Base-by-base conservation (phyloP, 345 rosid species). In the Durio zibethinus region DNA sequence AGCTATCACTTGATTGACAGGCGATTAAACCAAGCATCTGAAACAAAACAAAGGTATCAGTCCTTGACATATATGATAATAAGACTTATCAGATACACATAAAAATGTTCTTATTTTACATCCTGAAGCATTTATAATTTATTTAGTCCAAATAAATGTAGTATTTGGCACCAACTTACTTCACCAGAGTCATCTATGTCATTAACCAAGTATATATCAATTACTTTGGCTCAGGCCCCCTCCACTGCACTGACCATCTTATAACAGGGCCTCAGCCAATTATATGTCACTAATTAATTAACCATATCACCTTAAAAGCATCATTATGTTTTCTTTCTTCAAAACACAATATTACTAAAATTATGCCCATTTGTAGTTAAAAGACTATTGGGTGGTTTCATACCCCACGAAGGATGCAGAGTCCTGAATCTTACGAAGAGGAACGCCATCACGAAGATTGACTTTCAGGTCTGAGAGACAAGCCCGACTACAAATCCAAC, bases 401-500 rank as follows among this genome's bases (percentile, higher is more conserved):
- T 71, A 50, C 74, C 74, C 74, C 43, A 2, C 15, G 16, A 36
- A 54, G 65, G 27, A 71, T 70, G 74, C 42, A 65, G 59, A 67
- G 54, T 70, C 74, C 11, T 48, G 74, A 48, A 29, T 45, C 59
- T 47, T 10, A 70, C 5, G 45, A 71, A 78, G 47, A 56, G 66
- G 52, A 73, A 56, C 2, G n/a, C 27, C 52, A 38, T 57, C 64
- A 73, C 14, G 35, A 40, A 14, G 38, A 72, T 72, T 50, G 63
- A 72, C 45, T 52, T 53, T 72, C 40, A 47, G 57, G 67, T 60
- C 68, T 74, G 77, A 60, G 40, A 31, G 69, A 62, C 59, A 61
- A 29, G 31, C 60, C 59, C 42, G 14, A 31, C 12, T 38, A 75
- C 69, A 75, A 73, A 16, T 45, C 78, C 78, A 75, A 62, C 78